phyloP scores from a whole-genome alignment of 1,139 yeast genomes.

The Pichia sp. region DNA sequence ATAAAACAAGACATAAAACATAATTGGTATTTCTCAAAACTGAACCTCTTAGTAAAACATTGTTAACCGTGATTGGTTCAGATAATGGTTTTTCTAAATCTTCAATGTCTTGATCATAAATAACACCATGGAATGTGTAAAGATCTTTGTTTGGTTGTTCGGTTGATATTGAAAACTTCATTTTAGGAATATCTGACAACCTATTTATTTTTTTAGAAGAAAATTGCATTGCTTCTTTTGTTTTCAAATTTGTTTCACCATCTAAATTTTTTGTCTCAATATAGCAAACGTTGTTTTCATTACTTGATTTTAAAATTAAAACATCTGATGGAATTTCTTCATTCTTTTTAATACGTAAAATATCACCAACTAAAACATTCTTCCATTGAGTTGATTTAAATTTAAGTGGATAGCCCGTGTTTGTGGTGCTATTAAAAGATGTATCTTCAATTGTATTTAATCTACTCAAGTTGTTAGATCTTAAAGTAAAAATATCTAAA shows the following conservation, averaged over 20 bases:
- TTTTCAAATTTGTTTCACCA: constrained; percentile 56
- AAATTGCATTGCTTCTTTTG: constrained; percentile 44
- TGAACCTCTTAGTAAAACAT: constrained; percentile 47
- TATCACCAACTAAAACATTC: constrained; percentile 49
- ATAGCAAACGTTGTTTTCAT: constrained; percentile 47
- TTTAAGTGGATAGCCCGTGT: constrained; percentile 14
- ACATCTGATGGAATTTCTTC: constrained; percentile 57
- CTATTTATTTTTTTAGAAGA: constrained; percentile 31
- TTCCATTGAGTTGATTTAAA: constrained; percentile 42
- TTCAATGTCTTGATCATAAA: constrained; percentile 19
- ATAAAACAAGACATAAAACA: constrained; percentile 46
- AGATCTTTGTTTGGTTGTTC: constrained; percentile 53
- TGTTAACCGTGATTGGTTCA: constrained; percentile 45
- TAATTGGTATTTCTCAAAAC: constrained; percentile 49
- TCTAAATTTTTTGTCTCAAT: constrained; percentile 56
- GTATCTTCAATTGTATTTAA: neutral
- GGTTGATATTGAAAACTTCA: constrained; percentile 41
- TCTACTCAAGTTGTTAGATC: constrained; percentile 1
- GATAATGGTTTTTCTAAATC: constrained; percentile 19
- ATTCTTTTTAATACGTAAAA: constrained; percentile 45
- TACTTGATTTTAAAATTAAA: constrained; percentile 45
- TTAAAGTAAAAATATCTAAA: constrained; percentile 7
- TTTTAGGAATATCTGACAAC: constrained; percentile 41
- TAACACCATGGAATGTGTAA: constrained; percentile 47
- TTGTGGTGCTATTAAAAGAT: neutral